Evolutionary conservation across 169 alveolate genomes (phyloP).

Genomic region (Eimeria sp.): DNA sequence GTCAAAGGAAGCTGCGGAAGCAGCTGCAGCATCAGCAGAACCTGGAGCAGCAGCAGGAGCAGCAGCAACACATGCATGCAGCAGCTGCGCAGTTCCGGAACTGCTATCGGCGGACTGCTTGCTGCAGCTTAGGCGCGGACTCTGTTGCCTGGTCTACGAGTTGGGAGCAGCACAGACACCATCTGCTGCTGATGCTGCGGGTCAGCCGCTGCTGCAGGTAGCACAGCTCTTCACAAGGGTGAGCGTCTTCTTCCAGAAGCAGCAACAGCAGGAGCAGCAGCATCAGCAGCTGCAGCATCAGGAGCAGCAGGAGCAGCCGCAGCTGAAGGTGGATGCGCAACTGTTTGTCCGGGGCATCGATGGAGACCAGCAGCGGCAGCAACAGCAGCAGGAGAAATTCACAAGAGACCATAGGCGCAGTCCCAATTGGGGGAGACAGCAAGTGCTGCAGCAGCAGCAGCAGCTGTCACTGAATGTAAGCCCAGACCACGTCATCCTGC

Average conservation of each 20-base stretch:
- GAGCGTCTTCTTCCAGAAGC: slow-evolving; percentile 21
- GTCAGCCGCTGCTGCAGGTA: slow-evolving; percentile 66
- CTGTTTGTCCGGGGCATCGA: slow-evolving; percentile 43
- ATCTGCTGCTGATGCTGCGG: slow-evolving; percentile 7
- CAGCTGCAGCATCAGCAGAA: slow-evolving; percentile 28
- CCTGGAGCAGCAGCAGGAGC: slow-evolving; percentile 51
- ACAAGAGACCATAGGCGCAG: slow-evolving; percentile 8
- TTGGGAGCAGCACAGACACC: neutral
- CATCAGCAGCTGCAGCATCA: slow-evolving; percentile 15
- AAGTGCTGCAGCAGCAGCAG: slow-evolving; percentile 42
- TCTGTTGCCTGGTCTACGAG: slow-evolving; percentile 50
- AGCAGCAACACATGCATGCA: neutral
- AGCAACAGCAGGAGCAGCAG: slow-evolving; percentile 29
- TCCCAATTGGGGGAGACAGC: neutral
- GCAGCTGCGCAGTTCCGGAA: slow-evolving; percentile 37
- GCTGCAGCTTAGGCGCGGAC: slow-evolving; percentile 66
- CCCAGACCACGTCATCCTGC: neutral
- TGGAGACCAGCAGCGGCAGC: slow-evolving; percentile 8
- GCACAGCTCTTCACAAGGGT: slow-evolving; percentile 30
- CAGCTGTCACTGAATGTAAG: slow-evolving; percentile 46
- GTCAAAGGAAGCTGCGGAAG: neutral
- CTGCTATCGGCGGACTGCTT: slow-evolving; percentile 61
- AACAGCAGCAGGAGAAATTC: slow-evolving; percentile 38
- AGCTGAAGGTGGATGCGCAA: slow-evolving; percentile 14
- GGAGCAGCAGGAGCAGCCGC: slow-evolving; percentile 49